Evolutionary conservation across 2,329 filamentous ascomycete genomes (phyloP), one percentile per base, ranked within the genome.

Genomic region (Monilinia laxa): DNA sequence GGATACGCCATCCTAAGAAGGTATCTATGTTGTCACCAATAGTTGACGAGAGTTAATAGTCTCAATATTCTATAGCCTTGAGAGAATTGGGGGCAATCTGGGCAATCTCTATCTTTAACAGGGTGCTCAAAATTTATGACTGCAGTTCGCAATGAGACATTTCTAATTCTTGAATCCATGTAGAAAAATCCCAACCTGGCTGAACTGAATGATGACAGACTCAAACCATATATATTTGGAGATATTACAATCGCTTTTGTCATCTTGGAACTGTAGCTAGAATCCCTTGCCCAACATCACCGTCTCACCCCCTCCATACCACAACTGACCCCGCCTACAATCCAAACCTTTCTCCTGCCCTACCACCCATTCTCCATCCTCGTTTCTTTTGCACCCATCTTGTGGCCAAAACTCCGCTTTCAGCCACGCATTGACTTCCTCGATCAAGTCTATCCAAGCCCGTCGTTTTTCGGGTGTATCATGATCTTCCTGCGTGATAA

Each of bases 221-320:
- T 52, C n/a, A 25, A 12, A 25, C 23, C 25, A 2, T 52, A 25
- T 23, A 7, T 25, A 4, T 52, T 25, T 52, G 11, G 49, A 16
- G 23, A 12, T 42, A 42, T 25, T 25, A 23, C 3, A 4, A 25
- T 11, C 23, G 10, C 28, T 51, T 10, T 51, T 23, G 23, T 47
- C 47, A 51, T 59, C 56, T 47, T 23, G 23, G 2, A 25, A 18
- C 35, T 58, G 38, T 0, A 47, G 23, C 14, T 25, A 88, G 74
- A 87, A 89, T 0, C 87, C 87, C 76, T 88, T 86, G 23, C 87
- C 87, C 23, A 83, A 64, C 74, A 83, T 79, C 68, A 96, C 82
- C 4, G 87, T 90, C 70, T 90, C 84, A 0, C 93, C 93, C 35
- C 88, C 91, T 47, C 90, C 94, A 79, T 97, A 97, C 93, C 93